Evolutionary conservation across 108 stramenopile species (phyloP).

Genomic region (Skeletonema tropicum): DNA sequence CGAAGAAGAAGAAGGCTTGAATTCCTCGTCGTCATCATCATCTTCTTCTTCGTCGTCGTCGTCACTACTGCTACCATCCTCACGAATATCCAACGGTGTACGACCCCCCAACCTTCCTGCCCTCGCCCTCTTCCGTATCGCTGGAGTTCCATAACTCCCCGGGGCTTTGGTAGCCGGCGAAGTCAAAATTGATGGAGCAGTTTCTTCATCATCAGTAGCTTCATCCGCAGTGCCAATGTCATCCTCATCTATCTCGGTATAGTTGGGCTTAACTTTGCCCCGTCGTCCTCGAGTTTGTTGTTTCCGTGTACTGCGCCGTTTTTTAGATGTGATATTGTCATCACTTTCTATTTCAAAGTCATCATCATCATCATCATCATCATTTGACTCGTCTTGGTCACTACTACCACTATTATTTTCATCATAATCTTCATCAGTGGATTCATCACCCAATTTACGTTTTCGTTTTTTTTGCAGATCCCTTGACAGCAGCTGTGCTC

Average conservation of each 20-base stretch:
- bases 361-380: conserved; percentile 23
- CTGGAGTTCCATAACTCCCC: conserved; percentile 27
- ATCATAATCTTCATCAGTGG: conserved; percentile 31
- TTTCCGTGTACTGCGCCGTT: neutral
- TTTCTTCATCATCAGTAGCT: conserved; percentile 31
- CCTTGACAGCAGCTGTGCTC: neutral
- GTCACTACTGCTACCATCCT: conserved; percentile 27
- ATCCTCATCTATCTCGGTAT: conserved; percentile 29
- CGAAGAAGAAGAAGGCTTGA: neutral
- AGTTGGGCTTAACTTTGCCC: conserved; percentile 5
- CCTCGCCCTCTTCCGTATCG: conserved; percentile 12
- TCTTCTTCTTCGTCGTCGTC: conserved; percentile 40
- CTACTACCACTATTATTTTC: conserved; percentile 19
- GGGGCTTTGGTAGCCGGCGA: conserved; percentile 31
- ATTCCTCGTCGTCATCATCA: conserved; percentile 28
- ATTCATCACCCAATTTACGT: conserved; percentile 27
- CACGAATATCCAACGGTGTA: conserved; percentile 49
- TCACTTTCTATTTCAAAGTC: conserved; percentile 45
- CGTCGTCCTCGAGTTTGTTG: neutral
- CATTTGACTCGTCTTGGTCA: conserved; percentile 16
- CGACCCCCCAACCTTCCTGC: conserved; percentile 7
- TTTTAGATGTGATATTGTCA: conserved; percentile 8
- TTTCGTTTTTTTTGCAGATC: conserved; percentile 1
- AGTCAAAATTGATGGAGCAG: conserved; percentile 21
- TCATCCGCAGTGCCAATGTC: conserved; percentile 48